Evolutionary conservation across 768 basidiomycete species (phyloP).

Genomic region (Phanerochaete carnosa): DNA sequence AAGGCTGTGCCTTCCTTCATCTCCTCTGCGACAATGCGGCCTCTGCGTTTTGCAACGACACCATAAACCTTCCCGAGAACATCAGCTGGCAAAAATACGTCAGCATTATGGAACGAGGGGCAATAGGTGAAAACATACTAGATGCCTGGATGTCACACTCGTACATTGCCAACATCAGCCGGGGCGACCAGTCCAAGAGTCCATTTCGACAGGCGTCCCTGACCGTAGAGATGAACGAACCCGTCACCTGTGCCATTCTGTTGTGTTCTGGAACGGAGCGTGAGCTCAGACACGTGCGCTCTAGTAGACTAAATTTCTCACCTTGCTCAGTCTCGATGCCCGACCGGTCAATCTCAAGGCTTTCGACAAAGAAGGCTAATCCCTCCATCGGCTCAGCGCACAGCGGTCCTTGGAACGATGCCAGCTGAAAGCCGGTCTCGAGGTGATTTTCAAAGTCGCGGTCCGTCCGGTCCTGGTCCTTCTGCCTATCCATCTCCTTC

Average conservation of each 20-base stretch:
- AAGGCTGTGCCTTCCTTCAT: constrained; percentile 98
- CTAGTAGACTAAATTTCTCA: constrained; percentile 29
- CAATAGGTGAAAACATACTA: constrained; percentile 51
- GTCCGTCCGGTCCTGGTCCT: constrained; percentile 16
- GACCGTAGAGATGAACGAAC: constrained; percentile 85
- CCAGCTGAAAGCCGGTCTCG: constrained; percentile 94
- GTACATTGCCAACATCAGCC: constrained; percentile 98
- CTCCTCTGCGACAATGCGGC: constrained; percentile 92
- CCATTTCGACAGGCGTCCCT: constrained; percentile 89
- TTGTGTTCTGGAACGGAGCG: constrained; percentile 65
- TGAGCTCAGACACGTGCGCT: not conserved
- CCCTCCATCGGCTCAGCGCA: constrained; percentile 96
- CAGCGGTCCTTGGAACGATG: constrained; percentile 89
- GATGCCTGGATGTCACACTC: constrained; percentile 98
- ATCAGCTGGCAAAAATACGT: constrained; percentile 58
- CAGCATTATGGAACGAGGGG: not conserved
- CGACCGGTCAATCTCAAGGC: constrained; percentile 57
- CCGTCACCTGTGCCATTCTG: constrained; percentile 78
- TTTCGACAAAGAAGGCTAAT: constrained; percentile 86
- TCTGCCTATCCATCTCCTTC: constrained; percentile 31
- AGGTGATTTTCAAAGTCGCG: constrained; percentile 79
- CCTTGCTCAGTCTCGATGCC: constrained; percentile 66
- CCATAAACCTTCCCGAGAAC: constrained; percentile 97
- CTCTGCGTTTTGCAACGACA: constrained; percentile 88
- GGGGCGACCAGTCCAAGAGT: constrained; percentile 94